phyloP scores from a whole-genome alignment of 495 filamentous ascomycete species.

The Penicillium cinerascens region DNA sequence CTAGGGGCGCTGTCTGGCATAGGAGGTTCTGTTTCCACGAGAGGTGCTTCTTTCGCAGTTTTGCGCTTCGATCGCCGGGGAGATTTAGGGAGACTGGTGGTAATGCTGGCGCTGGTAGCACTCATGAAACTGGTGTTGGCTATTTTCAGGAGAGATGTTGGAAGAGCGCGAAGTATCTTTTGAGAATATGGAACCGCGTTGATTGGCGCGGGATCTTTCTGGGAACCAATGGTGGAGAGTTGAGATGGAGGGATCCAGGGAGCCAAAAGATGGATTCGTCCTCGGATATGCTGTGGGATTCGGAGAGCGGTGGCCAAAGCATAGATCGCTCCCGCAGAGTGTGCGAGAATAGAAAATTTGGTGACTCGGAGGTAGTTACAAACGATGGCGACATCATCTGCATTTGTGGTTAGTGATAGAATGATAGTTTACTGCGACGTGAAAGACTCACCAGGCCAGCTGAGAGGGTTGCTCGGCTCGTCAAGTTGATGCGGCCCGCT shows the following conservation, averaged over 20 bases:
- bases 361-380: conserved; percentile 90
- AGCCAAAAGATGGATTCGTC: conserved; percentile 89
- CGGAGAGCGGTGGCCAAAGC: conserved; percentile 92
- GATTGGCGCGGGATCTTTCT: conserved; percentile 67
- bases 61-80: conserved; percentile 63
- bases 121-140: conserved; percentile 95
- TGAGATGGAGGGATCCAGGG: conserved; percentile 99
- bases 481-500: conserved; percentile 75
- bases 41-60: conserved; percentile 39
- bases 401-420: conserved; percentile 12
- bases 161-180: conserved; percentile 83
- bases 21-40: conserved; percentile 13
- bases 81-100: conserved; percentile 74
- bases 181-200: conserved; percentile 89
- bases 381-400: conserved; percentile 92
- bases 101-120: conserved; percentile 85
- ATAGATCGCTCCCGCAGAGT: conserved; percentile 96
- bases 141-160: conserved; percentile 86
- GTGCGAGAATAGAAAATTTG: conserved; percentile 96
- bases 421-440: not conserved
- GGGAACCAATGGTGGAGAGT: conserved; percentile 76
- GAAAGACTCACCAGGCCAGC: conserved; percentile 82
- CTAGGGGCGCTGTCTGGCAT: conserved; percentile 36
- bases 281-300: conserved; percentile 93
- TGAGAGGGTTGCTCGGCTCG: conserved; percentile 76